Percentiles rank a stretch among this genome's conserved stretches.
These are phyloP conservation scores for Trypanosoma mega DNA, from an alignment of 208 protist genomes.

Conservation along the genomic window DNA sequence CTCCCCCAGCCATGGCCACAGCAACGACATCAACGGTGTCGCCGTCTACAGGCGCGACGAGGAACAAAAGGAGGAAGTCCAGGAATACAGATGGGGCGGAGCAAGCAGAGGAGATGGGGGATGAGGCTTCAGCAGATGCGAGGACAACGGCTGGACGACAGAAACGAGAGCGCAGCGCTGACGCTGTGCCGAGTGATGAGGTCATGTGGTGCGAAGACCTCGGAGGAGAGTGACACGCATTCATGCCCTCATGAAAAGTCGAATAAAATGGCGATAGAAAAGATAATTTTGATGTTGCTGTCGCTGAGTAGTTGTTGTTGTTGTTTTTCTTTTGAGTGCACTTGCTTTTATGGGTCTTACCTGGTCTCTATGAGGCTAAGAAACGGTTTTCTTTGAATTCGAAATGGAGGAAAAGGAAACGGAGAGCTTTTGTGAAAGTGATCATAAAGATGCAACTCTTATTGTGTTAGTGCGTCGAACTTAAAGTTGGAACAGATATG, in stretches of 20 bases:
- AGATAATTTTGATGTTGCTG: too few relatives aligned
- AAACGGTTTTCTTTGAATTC: too few relatives aligned
- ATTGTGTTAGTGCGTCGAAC: neutral
- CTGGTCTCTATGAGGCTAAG: too few relatives aligned
- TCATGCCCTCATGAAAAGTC: too few relatives aligned
- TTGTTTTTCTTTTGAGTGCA: too few relatives aligned
- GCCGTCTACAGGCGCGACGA: too few relatives aligned
- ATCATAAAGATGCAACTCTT: neutral
- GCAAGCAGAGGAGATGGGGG: neutral
- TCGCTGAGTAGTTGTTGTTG: too few relatives aligned
- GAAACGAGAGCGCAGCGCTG: neutral
- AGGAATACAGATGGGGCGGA: neutral
- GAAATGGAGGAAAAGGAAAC: slow-evolving; percentile 1
- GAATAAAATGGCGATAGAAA: too few relatives aligned
- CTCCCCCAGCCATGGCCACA: too few relatives aligned
- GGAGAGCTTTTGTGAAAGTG: neutral
- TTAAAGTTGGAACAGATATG: neutral
- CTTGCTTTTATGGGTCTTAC: too few relatives aligned
- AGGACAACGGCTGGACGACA: neutral
- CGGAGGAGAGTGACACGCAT: neutral
- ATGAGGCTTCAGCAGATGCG: neutral
- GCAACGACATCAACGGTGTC: too few relatives aligned
- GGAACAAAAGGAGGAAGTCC: too few relatives aligned
- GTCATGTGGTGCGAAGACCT: slow-evolving; percentile 21
- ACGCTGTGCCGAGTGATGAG: neutral